phyloP scores from a whole-genome alignment of 169 alveolate genomes.

The Eimeria mitis region DNA sequence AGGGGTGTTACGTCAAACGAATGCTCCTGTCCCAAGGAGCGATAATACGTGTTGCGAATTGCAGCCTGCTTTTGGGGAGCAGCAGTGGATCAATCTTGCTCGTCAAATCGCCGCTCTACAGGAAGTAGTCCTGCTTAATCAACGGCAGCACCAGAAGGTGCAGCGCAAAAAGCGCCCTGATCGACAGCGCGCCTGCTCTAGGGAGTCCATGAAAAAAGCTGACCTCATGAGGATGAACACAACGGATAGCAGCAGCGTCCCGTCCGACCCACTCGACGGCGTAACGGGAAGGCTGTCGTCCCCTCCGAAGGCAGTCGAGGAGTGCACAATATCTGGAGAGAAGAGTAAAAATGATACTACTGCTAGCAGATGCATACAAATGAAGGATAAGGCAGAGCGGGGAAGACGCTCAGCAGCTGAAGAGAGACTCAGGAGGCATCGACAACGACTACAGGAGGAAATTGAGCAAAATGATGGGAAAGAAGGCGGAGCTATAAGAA shows the following conservation, averaged over 20 bases:
- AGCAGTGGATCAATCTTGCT: conserved; percentile 45
- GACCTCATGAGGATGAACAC: not conserved
- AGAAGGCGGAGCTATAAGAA: not conserved
- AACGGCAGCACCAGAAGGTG: not conserved
- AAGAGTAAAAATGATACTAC: not conserved
- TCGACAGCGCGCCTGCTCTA: not conserved
- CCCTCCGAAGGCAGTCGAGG: not conserved
- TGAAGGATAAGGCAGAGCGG: not conserved
- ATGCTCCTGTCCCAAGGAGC: not conserved
- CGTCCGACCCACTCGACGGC: not conserved
- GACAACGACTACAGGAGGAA: not conserved
- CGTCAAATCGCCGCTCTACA: conserved; percentile 25
- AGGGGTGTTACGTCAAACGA: not conserved
- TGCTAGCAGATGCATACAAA: not conserved
- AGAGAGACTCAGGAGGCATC: conserved; percentile 14
- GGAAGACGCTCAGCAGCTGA: conserved; percentile 37
- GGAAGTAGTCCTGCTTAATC: not conserved
- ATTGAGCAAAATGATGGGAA: not conserved
- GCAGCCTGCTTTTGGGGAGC: conserved; percentile 50
- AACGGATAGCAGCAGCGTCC: not conserved
- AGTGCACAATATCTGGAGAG: not conserved
- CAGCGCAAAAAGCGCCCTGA: conserved; percentile 11
- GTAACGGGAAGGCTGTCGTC: not conserved
- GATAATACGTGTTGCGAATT: not conserved
- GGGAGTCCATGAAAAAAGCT: not conserved